Conservation (phyloP, 1,284 basidiomycete species). For the Boletellus sp. region DNA sequence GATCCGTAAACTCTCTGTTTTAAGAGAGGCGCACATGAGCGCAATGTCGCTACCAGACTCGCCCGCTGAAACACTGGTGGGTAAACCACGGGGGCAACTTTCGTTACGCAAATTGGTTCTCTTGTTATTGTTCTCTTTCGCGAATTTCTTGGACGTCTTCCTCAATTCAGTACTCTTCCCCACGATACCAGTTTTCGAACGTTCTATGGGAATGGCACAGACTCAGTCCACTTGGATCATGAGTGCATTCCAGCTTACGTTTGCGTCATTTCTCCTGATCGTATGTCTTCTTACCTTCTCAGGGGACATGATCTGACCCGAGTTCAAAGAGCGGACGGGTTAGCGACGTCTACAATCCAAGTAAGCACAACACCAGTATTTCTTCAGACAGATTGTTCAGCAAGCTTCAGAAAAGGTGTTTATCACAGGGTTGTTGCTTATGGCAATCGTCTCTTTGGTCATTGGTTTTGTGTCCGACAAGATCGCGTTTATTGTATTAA, state of each 20-base stretch:
- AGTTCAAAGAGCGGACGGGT: constrained; percentile 30
- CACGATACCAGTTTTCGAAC: constrained; percentile 35
- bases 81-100: constrained; percentile 17
- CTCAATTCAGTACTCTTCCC: constrained; percentile 48
- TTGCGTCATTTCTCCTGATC: constrained; percentile 40
- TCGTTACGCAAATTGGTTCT: constrained; percentile 33
- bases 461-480: constrained; percentile 42
- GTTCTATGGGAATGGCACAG: constrained; percentile 55
- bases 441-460: constrained; percentile 38
- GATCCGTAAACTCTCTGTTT: neutral
- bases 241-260: constrained; percentile 42
- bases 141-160: constrained; percentile 47
- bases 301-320: constrained; percentile 11
- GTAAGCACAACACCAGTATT: constrained; percentile 8
- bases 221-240: constrained; percentile 39
- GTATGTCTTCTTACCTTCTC: constrained; percentile 27
- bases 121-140: constrained; percentile 43
- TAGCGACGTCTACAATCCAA: constrained; percentile 32
- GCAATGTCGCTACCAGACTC: constrained; percentile 15
- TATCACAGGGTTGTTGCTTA: constrained; percentile 29
- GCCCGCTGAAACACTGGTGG: constrained; percentile 25
- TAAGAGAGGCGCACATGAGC: neutral
- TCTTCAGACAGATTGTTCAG: neutral
- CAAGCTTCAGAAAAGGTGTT: constrained; percentile 22
- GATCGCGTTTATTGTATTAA: constrained; percentile 41